Percentiles rank a stretch among this genome's conserved stretches.
Evolutionary conservation across 2,329 filamentous ascomycete genomes (phyloP).

Genomic region (Paecilomyces sp.): DNA sequence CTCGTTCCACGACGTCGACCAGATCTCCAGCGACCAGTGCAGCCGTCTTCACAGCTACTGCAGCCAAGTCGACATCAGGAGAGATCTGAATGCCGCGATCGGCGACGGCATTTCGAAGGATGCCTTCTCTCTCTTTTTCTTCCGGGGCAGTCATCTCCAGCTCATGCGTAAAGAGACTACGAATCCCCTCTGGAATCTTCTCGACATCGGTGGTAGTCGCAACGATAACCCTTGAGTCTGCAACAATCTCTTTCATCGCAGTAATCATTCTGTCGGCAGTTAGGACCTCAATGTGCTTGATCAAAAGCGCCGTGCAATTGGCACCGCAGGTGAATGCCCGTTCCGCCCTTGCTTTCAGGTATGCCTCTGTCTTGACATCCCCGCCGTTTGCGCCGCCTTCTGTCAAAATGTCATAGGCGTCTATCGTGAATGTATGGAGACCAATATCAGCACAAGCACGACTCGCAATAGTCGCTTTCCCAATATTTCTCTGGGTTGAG

Average conservation of each 20-base stretch:
- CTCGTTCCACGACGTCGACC: conserved; percentile 88
- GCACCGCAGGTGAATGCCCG: conserved; percentile 82
- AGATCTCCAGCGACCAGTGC: conserved; percentile 91
- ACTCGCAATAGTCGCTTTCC: conserved; percentile 72
- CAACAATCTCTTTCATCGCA: conserved; percentile 74
- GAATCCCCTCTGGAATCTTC: conserved; percentile 82
- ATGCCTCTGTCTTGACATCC: conserved; percentile 90
- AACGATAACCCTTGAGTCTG: conserved; percentile 73
- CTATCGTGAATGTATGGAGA: conserved; percentile 79
- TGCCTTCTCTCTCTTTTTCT: conserved; percentile 83
- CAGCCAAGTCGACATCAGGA: conserved; percentile 72
- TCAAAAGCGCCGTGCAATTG: conserved; percentile 73
- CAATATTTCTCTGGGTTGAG: conserved; percentile 88
- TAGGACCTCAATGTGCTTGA: conserved; percentile 83
- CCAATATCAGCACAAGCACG: conserved; percentile 82
- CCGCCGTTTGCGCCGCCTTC: conserved; percentile 79
- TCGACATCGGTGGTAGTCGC: conserved; percentile 94
- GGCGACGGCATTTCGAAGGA: conserved; percentile 70
- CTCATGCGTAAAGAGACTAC: conserved; percentile 90
- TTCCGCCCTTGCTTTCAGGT: conserved; percentile 79
- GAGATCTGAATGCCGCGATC: conserved; percentile 71
- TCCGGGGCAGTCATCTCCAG: conserved; percentile 89
- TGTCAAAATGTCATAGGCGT: conserved; percentile 90
- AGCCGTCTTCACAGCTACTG: conserved; percentile 89
- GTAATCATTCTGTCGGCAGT: conserved; percentile 85